These are phyloP conservation scores for Rhizopogon rudus DNA, from an alignment of 768 basidiomycete species.

Conservation along the genomic window DNA sequence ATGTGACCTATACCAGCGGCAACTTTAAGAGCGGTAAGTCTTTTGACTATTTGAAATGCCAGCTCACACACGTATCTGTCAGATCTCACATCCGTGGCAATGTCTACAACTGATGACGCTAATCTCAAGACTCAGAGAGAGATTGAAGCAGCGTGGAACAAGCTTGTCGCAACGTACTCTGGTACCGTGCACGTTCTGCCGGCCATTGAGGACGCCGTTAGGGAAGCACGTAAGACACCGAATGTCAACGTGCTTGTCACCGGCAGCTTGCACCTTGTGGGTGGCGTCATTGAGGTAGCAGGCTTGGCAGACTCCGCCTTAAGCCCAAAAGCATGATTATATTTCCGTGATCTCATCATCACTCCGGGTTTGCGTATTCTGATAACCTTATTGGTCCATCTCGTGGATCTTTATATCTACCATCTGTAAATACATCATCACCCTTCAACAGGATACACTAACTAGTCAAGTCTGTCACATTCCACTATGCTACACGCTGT, in stretches of 20 bases:
- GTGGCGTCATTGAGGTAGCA: constrained; percentile 90
- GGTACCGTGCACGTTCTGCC: constrained; percentile 69
- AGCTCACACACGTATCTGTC: constrained; percentile 2
- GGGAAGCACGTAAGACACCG: constrained; percentile 25
- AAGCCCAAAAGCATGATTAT: neutral
- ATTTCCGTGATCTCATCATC: neutral
- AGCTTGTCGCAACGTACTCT: constrained; percentile 58
- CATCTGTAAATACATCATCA: constrained; percentile 6
- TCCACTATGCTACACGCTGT: neutral
- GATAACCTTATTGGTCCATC: neutral
- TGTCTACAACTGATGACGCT: constrained; percentile 55
- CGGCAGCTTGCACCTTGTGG: constrained; percentile 91
- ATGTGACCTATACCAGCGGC: constrained; percentile 90
- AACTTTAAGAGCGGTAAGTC: constrained; percentile 82
- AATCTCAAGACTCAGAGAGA: constrained; percentile 72
- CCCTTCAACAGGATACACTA: constrained; percentile 34
- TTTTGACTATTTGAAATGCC: neutral
- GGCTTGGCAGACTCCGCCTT: constrained; percentile 39
- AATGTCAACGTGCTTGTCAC: constrained; percentile 71
- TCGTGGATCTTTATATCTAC: constrained; percentile 4
- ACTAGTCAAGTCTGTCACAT: neutral
- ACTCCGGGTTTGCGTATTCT: neutral
- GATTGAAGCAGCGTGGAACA: constrained; percentile 69
- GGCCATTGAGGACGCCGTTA: constrained; percentile 87
- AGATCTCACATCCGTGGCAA: constrained; percentile 78